Evolutionary conservation across 257 asterid species (phyloP).

Genomic region (Verbena officinalis): DNA sequence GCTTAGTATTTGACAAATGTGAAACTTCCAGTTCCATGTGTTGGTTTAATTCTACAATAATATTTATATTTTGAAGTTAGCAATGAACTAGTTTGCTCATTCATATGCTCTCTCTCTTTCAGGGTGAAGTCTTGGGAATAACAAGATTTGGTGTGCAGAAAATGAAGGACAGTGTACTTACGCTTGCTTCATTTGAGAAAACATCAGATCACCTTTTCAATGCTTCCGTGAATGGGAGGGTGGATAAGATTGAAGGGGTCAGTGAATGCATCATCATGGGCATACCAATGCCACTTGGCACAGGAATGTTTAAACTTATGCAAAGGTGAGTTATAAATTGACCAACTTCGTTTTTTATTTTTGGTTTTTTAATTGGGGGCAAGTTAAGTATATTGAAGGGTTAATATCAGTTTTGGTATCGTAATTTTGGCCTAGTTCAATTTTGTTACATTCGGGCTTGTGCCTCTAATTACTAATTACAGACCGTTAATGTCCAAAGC

Average conservation of each 20-base stretch:
- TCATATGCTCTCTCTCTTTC: slow-evolving; percentile 27
- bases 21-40: background rate
- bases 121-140: slow-evolving; percentile 96
- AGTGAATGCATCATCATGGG: slow-evolving; percentile 96
- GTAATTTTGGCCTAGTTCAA: no score
- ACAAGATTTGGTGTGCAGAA: slow-evolving; percentile 82
- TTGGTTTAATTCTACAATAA: background rate
- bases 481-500: no score
- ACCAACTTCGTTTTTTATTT: background rate
- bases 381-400: no score
- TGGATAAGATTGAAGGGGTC: slow-evolving; percentile 89
- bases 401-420: no score
- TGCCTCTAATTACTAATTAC: no score
- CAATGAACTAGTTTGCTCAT: background rate
- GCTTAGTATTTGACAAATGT: no score
- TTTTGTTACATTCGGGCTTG: no score
- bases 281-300: slow-evolving; percentile 80
- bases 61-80: slow-evolving; percentile 5
- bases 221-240: slow-evolving; percentile 83
- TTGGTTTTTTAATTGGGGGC: no score
- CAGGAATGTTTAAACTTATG: slow-evolving; percentile 87
- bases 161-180: slow-evolving; percentile 88
- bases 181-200: slow-evolving; percentile 93
- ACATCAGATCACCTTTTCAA: slow-evolving; percentile 87
- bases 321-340: slow-evolving; percentile 53